Base-by-base conservation (phyloP, 2,329 filamentous ascomycete genomes). In the Talaromyces marneffei region DNA sequence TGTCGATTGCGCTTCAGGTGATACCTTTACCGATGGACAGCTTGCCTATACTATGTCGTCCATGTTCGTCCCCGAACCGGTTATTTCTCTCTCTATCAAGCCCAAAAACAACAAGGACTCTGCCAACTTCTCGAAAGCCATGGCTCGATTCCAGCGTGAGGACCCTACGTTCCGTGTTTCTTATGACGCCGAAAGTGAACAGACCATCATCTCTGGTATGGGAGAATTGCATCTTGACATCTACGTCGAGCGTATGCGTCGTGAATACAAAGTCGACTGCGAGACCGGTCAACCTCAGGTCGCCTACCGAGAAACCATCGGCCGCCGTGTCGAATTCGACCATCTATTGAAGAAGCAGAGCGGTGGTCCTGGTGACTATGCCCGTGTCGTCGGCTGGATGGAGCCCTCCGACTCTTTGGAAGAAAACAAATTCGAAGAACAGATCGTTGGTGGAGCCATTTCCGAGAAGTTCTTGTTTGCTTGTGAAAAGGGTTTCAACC, bases 121-220 rank as follows among this genome's bases (percentile, higher is more conserved):
- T 62, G 87, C 91, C 73, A 94, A 95, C 80, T 99, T 99, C 83
- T 92, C 88, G 72, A 99, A 99, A 80, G 94, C 94, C 68, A 97
- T 99, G 87, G 94, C 93, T 75, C 90, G 94, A 68, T 99, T 99
- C 85, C 93, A 97, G 78, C 89, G 94, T 65, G 94, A 99, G 78
- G 94, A 99, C 71, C 94, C 94, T 3, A 99, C 94, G 12, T 99
- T 99, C 85, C 87, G 94, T 59, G 90, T 99, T 39, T 89, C 91
- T 69, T 92, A 96, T 69, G 94, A 99, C 72, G 78, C 85, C 16
- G 94, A 99, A 79, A 93, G 89, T 66, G 89, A 96, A 72, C 91
- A 99, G 80, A 97, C 93, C 53, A 96, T 99, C 72, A 97, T 99
- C 72, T 95, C 90, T 44, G 94, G 94, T 63, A 99, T 99, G 94